Evolutionary conservation across 2,329 filamentous ascomycete genomes (phyloP).

Genomic region (Triangularia verruculosa): DNA sequence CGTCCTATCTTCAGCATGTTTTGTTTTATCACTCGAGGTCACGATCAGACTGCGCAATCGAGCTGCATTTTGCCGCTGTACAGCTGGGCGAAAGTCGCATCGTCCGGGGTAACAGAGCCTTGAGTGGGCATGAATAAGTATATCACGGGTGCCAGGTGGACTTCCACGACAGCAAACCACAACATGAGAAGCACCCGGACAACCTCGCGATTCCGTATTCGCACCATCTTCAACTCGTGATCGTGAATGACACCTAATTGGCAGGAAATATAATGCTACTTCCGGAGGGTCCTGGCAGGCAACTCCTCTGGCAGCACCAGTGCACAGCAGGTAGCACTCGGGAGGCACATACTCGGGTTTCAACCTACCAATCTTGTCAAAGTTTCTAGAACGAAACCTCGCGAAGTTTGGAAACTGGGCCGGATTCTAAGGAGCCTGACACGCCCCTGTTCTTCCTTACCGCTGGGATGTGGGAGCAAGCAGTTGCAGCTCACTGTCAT

Average conservation of each 20-base stretch:
- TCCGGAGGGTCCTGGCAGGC: neutral
- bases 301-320: neutral
- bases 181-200: neutral
- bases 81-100: neutral
- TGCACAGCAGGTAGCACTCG: neutral
- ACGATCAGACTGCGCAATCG: constrained; percentile 1
- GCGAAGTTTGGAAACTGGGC: neutral
- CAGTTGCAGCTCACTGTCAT: neutral
- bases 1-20: neutral
- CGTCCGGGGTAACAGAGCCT: neutral
- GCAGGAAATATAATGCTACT: neutral
- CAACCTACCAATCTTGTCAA: neutral
- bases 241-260: neutral
- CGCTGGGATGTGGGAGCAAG: neutral
- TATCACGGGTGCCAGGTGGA: neutral
- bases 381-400: neutral
- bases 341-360: neutral
- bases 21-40: neutral
- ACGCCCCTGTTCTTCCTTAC: neutral
- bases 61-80: neutral
- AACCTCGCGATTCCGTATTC: neutral
- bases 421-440: too few relatives aligned
- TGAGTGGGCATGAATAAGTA: neutral
- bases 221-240: neutral
- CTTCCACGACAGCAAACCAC: neutral